Conservation (phyloP, 2,329 filamentous ascomycete genomes). For the Phialocephala sp. region DNA sequence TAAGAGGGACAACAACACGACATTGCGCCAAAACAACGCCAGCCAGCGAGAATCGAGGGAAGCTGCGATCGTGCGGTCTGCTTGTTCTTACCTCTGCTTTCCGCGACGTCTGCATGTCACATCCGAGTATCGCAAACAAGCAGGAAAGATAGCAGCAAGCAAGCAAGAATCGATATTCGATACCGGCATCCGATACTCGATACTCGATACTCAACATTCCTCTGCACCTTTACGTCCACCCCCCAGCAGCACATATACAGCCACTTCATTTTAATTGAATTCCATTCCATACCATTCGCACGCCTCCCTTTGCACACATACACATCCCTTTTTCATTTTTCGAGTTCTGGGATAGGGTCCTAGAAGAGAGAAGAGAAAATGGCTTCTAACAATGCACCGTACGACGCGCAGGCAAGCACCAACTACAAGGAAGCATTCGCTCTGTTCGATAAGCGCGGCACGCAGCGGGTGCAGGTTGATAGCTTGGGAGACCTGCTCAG, state of each 20-base stretch:
- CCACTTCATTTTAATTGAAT: too few relatives aligned
- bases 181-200: too few relatives aligned
- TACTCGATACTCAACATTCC: too few relatives aligned
- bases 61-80: not conserved
- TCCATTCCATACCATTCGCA: too few relatives aligned
- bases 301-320: not conserved
- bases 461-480: conserved; percentile 85
- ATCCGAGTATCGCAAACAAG: too few relatives aligned
- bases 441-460: conserved; percentile 99
- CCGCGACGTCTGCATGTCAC: too few relatives aligned
- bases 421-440: conserved; percentile 99
- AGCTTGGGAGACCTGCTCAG: conserved; percentile 91
- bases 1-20: conserved; percentile 16
- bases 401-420: conserved; percentile 70
- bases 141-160: too few relatives aligned
- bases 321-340: too few relatives aligned
- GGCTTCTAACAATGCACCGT: conserved; percentile 20
- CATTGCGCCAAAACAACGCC: not conserved
- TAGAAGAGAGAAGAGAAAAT: conserved; percentile 5
- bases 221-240: not conserved
- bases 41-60: too few relatives aligned
- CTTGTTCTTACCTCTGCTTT: too few relatives aligned
- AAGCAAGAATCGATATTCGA: too few relatives aligned
- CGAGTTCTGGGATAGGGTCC: too few relatives aligned
- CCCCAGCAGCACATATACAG: not conserved